phyloP scores from a whole-genome alignment of 2,329 filamentous ascomycete genomes.

The Penicillium sp. region DNA sequence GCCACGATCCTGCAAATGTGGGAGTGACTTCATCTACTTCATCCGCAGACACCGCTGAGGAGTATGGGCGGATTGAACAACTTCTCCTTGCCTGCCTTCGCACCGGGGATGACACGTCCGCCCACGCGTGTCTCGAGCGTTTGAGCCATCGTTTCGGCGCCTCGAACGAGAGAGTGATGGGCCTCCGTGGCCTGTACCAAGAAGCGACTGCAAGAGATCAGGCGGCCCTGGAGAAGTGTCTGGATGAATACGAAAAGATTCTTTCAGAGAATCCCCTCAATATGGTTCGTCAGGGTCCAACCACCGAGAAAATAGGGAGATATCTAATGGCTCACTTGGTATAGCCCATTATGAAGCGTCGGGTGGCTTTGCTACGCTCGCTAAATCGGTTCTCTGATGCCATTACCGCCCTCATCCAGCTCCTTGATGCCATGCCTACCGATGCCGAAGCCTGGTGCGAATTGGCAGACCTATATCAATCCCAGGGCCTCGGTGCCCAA shows the following conservation, averaged over 20 bases:
- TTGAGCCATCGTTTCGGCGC: constrained; percentile 75
- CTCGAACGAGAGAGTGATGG: constrained; percentile 80
- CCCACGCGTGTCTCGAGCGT: constrained; percentile 67
- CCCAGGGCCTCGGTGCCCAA: constrained; percentile 72
- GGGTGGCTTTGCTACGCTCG: constrained; percentile 71
- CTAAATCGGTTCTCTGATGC: constrained; percentile 67
- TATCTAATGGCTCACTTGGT: neutral
- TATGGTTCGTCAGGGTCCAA: constrained; percentile 56
- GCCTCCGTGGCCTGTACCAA: constrained; percentile 72
- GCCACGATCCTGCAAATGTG: constrained; percentile 43
- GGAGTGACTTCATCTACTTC: constrained; percentile 50
- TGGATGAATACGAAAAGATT: constrained; percentile 72
- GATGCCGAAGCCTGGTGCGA: constrained; percentile 94
- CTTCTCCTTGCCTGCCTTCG: constrained; percentile 77
- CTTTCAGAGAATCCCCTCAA: constrained; percentile 70
- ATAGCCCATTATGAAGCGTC: constrained; percentile 78
- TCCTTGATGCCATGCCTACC: constrained; percentile 78
- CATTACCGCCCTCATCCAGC: constrained; percentile 63
- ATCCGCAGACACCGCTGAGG: constrained; percentile 64
- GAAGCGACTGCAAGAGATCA: constrained; percentile 71
- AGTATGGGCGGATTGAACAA: constrained; percentile 84
- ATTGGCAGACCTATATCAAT: constrained; percentile 77
- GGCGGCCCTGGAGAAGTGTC: constrained; percentile 60
- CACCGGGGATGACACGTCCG: constrained; percentile 74
- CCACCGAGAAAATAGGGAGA: neutral